These are phyloP conservation scores for Leccinum pachyderme DNA, from an alignment of 1,284 basidiomycete species.

Conservation along the genomic window DNA sequence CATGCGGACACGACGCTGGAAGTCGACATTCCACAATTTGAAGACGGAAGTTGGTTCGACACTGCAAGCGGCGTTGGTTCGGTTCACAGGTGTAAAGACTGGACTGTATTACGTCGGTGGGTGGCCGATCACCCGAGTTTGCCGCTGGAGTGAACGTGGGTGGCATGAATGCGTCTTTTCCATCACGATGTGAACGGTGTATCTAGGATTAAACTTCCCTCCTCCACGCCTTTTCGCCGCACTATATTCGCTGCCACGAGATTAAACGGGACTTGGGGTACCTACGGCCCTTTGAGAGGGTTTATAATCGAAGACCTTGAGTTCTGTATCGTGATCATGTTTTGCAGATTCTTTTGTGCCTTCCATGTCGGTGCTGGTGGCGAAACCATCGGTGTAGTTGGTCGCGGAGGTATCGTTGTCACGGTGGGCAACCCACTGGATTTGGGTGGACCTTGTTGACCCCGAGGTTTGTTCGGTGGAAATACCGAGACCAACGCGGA, in stretches of 20 bases:
- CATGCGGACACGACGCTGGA: constrained; percentile 41
- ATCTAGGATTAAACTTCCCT: background rate
- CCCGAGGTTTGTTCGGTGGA: constrained; percentile 27
- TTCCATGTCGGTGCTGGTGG: constrained; percentile 19
- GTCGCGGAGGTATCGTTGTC: constrained; percentile 15
- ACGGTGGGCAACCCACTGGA: constrained; percentile 22
- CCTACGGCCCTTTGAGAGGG: background rate
- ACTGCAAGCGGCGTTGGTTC: constrained; percentile 32
- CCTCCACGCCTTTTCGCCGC: background rate
- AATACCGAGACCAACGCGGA: constrained; percentile 31
- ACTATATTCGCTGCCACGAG: background rate
- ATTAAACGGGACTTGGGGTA: constrained; percentile 2
- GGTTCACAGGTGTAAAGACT: constrained; percentile 38
- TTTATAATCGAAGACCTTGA: constrained; percentile 3
- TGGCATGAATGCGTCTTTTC: background rate
- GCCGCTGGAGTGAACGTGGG: constrained; percentile 18
- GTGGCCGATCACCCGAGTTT: constrained; percentile 32
- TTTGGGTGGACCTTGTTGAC: constrained; percentile 19
- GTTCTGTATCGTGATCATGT: constrained; percentile 8
- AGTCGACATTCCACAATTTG: constrained; percentile 29
- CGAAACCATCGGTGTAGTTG: constrained; percentile 20
- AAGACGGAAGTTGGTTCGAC: constrained; percentile 26
- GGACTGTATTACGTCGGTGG: constrained; percentile 34
- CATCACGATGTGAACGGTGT: background rate
- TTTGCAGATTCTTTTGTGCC: constrained; percentile 13